Conservation (phyloP, 108 stramenopile species). For the Skeletonema marinoi region DNA sequence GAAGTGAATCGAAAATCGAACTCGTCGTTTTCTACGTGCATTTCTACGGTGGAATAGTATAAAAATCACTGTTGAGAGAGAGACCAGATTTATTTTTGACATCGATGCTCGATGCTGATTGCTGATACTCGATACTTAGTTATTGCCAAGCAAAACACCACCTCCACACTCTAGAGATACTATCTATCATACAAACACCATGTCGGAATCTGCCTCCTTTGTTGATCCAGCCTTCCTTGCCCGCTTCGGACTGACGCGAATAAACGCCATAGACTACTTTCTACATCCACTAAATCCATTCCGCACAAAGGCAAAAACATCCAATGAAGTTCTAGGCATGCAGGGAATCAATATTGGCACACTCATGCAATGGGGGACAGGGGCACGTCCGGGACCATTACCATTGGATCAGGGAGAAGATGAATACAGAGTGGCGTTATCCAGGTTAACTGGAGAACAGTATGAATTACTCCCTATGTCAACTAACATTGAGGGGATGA, state of each 20-base stretch:
- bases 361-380: conserved; percentile 71
- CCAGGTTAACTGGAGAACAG: conserved; percentile 75
- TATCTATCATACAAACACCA: conserved; percentile 2
- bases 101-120: too few relatives aligned
- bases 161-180: too few relatives aligned
- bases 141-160: too few relatives aligned
- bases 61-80: too few relatives aligned
- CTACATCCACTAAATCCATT: conserved; percentile 89
- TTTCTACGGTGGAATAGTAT: too few relatives aligned
- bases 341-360: conserved; percentile 79
- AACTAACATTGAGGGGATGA: conserved; percentile 49
- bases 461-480: conserved; percentile 79
- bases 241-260: conserved; percentile 73
- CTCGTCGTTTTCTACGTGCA: too few relatives aligned
- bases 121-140: too few relatives aligned
- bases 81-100: too few relatives aligned
- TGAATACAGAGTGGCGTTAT: conserved; percentile 63
- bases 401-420: conserved; percentile 77
- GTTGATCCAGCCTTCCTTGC: conserved; percentile 88
- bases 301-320: conserved; percentile 70
- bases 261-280: conserved; percentile 83
- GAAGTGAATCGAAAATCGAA: too few relatives aligned
- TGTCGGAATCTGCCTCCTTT: conserved; percentile 90
- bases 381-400: conserved; percentile 60
- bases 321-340: conserved; percentile 84